These are phyloP conservation scores for Metschnikowia cubensis DNA, from an alignment of 805 yeast genomes.

Conservation along the genomic window DNA sequence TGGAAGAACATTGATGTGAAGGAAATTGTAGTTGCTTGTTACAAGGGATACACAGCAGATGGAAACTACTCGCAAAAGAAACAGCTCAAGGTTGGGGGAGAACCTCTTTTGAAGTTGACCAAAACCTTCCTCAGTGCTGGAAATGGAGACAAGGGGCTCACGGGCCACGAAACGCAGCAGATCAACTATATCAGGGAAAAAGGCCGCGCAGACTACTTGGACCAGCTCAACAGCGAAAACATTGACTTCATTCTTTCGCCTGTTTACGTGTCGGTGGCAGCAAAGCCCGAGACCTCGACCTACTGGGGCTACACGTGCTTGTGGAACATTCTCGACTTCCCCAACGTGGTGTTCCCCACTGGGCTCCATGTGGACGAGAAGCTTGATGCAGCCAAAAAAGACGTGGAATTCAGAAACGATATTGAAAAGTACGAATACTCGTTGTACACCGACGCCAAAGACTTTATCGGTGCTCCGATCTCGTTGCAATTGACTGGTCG, in stretches of 20 bases:
- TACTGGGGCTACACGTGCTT: constrained; percentile 21
- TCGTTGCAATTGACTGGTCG: constrained; percentile 20
- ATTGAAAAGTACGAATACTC: constrained; percentile 19
- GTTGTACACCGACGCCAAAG: constrained; percentile 18
- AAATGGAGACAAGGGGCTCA: constrained; percentile 17
- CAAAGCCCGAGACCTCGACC: constrained; percentile 16
- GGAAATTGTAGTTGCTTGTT: constrained; percentile 14
- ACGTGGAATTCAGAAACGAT: constrained; percentile 15
- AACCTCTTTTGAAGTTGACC: constrained; percentile 13
- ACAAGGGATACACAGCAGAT: constrained; percentile 17
- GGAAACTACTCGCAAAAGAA: constrained; percentile 14
- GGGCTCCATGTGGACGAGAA: constrained; percentile 16
- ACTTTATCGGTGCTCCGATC: constrained; percentile 16
- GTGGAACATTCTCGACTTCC: constrained; percentile 20
- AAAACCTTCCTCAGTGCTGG: constrained; percentile 14
- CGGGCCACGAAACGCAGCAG: constrained; percentile 15
- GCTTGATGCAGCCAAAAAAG: constrained; percentile 14
- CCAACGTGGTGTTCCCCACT: constrained; percentile 20
- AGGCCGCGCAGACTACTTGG: constrained; percentile 13
- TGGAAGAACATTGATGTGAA: constrained; percentile 15
- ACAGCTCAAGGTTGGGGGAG: constrained; percentile 13
- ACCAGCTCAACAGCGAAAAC: constrained; percentile 9
- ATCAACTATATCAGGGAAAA: constrained; percentile 12
- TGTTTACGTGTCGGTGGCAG: constrained; percentile 18
- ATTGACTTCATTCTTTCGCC: constrained; percentile 18